Evolutionary conservation across 2,329 filamentous ascomycete genomes (phyloP), one percentile per base, ranked within the genome.

Genomic region (Pseudogymnoascus sp.): DNA sequence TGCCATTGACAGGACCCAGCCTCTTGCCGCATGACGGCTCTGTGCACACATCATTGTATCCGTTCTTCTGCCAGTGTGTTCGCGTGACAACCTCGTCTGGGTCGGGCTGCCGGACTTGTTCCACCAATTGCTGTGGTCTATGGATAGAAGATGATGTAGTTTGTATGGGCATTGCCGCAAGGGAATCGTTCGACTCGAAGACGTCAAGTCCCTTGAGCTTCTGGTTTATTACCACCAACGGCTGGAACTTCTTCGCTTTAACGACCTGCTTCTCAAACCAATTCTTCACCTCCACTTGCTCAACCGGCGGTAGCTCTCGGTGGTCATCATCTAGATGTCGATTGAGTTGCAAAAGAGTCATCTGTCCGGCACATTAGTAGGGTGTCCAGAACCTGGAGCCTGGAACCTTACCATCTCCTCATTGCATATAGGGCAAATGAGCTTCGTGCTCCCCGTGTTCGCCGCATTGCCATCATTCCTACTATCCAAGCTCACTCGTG

Each of bases 351-450:
- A 99, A 79, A 59, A 99, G 78, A 12, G 95, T 97, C 71, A 97
- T 82, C 91, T 96, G 70, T 33, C 63, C 4, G 16, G n/a, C 61
- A 59, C 21, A 14, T 59, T 59, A 37, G 33, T 25, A 14, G 33
- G n/a, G n/a, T 40, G 18, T 33, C 58, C 23, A 23, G 23, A 21
- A 58, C 33, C 12, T 61, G 59, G 35, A 43, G 38, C 64, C 66
- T 41, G 21, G 11, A 40, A 18, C 14, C 78, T 67, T 78, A 95
- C 92, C 95, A 99, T 99, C 76, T 97, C 93, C 77, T 97, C 96
- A 69, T 88, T 92, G 76, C 95, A 99, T 73, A 99, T 99, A n/a
- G 95, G 95, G 75, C 95, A 99, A 62, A 93, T 86, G 64, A 99
- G 85, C 74, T 84, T 84, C 67, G 84, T 84, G 68, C 83, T 84